These are phyloP conservation scores for Hypericum perforatum DNA, from an alignment of 345 rosid genomes.

Conservation along the genomic window DNA sequence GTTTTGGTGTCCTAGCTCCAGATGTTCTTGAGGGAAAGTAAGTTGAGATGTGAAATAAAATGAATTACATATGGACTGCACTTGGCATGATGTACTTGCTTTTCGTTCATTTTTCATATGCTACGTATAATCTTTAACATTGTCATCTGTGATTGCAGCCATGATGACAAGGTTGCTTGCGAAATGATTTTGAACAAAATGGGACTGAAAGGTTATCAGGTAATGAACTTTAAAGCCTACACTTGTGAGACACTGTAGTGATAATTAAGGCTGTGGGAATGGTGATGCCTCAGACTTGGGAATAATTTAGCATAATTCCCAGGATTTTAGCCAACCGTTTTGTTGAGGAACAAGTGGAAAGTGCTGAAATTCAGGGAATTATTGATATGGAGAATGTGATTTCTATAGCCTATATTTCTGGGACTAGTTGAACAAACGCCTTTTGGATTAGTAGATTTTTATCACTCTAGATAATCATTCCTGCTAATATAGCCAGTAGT, in stretches of 20 bases:
- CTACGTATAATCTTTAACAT: not conserved
- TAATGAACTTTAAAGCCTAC: constrained; percentile 21
- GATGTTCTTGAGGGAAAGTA: constrained; percentile 91
- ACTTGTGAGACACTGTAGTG: constrained; percentile 7
- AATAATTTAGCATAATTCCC: not conserved
- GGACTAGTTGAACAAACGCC: too few species aligned
- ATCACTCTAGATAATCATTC: too few species aligned
- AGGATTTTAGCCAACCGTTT: too few species aligned
- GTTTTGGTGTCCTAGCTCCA: constrained; percentile 97
- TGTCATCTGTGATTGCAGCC: constrained; percentile 33
- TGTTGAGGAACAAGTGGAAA: too few species aligned
- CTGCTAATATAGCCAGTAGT: too few species aligned
- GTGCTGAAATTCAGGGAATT: too few species aligned
- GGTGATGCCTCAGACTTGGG: constrained; percentile 1
- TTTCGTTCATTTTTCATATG: constrained; percentile 7
- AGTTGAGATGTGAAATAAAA: constrained; percentile 11
- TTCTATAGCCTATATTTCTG: too few species aligned
- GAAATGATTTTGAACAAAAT: constrained; percentile 81
- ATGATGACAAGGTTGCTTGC: constrained; percentile 90
- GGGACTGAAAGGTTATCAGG: constrained; percentile 96
- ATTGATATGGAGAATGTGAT: too few species aligned
- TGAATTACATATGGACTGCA: not conserved
- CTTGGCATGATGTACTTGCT: constrained; percentile 1
- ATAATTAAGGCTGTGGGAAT: constrained; percentile 1
- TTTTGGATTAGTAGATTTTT: too few species aligned